A percentile compares a stretch with the other conserved stretches of the same genome.
Conservation (phyloP, 352 stramenopile genomes). For the Pythium pectinolyticum region DNA sequence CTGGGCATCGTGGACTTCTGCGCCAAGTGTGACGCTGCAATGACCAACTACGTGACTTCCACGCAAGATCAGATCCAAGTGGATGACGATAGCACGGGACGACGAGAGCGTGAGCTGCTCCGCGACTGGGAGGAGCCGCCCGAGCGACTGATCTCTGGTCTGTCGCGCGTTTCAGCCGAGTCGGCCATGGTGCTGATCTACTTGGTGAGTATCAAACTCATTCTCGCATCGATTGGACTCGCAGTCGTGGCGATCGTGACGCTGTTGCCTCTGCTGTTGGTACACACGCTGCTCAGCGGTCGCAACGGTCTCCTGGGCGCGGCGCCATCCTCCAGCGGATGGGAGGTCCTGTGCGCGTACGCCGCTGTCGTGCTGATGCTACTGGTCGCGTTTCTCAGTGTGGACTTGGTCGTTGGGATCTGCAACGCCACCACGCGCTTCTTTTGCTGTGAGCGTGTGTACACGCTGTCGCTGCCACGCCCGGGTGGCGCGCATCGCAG, state of each 20-base stretch:
- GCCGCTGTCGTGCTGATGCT: slow-evolving; percentile 15
- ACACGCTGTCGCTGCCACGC: slow-evolving; percentile 15
- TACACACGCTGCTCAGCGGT: slow-evolving; percentile 1
- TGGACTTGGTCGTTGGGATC: slow-evolving; percentile 16
- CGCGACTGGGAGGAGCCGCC: slow-evolving; percentile 1
- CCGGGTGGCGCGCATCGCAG: background rate
- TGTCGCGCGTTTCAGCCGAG: slow-evolving; percentile 9
- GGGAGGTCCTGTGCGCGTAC: slow-evolving; percentile 9
- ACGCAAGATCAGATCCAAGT: slow-evolving; percentile 14
- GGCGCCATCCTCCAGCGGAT: background rate
- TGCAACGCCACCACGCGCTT: slow-evolving; percentile 23
- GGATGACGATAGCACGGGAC: background rate
- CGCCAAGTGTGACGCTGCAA: slow-evolving; percentile 21
- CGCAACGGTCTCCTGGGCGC: background rate
- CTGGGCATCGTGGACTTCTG: slow-evolving; percentile 14
- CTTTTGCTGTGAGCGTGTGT: slow-evolving; percentile 28
- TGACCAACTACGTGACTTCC: slow-evolving; percentile 26
- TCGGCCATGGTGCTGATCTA: slow-evolving; percentile 27
- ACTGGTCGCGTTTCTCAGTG: slow-evolving; percentile 11
- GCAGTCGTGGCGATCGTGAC: slow-evolving; percentile 6
- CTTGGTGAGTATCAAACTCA: slow-evolving; percentile 29
- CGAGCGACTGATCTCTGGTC: slow-evolving; percentile 13
- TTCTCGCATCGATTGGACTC: slow-evolving; percentile 15
- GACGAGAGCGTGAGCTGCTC: background rate
- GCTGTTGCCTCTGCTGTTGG: slow-evolving; percentile 8